Evolutionary conservation across 2,329 filamentous ascomycete genomes (phyloP), one percentile per base, ranked within the genome.

Genomic region (Penicillium digitatum): DNA sequence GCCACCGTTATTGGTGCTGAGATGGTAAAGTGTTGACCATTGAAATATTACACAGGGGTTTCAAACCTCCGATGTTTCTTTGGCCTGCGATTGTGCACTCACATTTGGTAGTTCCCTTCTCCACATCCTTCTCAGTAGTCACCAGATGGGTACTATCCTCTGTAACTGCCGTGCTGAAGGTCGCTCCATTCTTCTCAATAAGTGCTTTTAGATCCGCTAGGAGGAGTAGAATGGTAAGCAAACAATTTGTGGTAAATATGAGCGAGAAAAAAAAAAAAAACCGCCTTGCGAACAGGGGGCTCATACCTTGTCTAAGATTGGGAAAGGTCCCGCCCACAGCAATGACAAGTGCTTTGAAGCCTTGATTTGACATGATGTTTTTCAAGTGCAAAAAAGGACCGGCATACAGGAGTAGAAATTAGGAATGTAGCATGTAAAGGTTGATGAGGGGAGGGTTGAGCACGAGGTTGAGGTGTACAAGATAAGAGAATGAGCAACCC

Each of bases 291-390:
- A 49, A 46, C 48, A 57, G 37, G 27, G 24, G 31, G 26, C 31
- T 52, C 64, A 59, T 62, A 75, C 74, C 67, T 61, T 88, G 84
- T 3, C 78, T 81, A 26, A 76, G 70, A 6, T 76, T 74, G 1
- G 79, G 72, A 61, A 89, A 85, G 5, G 80, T 81, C 56, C 87
- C 87, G 54, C 82, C 85, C 26, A 87, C 68, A 22, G 79, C 81
- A 42, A 89, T 74, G 6, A 74, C 59, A 8, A 66, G 48, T 0
- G 66, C 59, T 44, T 70, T 69, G 42, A 74, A 70, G 14, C 59
- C 48, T n/a, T 48, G 27, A 2, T 59, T 55, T 6, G 68, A 50
- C 68, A 71, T 72, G 9, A 24, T 42, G 43, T 40, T 7, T 5
- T 6, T 38, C n/a, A 26, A 48, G 12, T 20, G 26, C 8, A 22